These are phyloP conservation scores for Phytophthora lateralis DNA, from an alignment of 352 stramenopile genomes.

Conservation along the genomic window DNA sequence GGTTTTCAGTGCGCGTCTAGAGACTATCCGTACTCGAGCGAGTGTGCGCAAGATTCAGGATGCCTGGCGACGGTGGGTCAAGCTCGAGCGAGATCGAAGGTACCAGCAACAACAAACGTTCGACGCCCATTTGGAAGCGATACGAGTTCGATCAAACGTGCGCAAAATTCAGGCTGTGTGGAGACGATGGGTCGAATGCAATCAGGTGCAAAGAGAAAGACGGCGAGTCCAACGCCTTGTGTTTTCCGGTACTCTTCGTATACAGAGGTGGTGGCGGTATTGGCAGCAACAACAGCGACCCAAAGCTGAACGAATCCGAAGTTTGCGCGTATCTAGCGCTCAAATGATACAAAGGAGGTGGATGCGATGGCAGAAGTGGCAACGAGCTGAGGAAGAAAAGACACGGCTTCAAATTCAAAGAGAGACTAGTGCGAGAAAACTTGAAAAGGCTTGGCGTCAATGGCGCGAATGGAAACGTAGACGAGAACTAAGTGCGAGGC, in stretches of 20 bases:
- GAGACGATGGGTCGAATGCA: constrained; percentile 7
- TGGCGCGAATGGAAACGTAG: constrained; percentile 8
- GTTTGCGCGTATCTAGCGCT: constrained; percentile 20
- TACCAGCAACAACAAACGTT: constrained; percentile 3
- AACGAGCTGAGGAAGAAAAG: constrained; percentile 6
- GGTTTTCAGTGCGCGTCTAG: background rate
- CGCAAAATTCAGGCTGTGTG: constrained; percentile 20
- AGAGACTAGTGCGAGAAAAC: constrained; percentile 16
- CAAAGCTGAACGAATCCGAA: constrained; percentile 16
- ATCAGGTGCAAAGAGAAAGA: constrained; percentile 5
- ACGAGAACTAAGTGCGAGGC: constrained; percentile 12
- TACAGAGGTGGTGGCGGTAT: constrained; percentile 31
- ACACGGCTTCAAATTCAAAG: constrained; percentile 12
- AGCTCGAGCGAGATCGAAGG: background rate
- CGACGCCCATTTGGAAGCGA: constrained; percentile 6
- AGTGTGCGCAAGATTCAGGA: constrained; percentile 11
- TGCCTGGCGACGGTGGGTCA: constrained; percentile 6
- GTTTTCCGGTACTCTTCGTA: constrained; percentile 10
- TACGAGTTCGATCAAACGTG: background rate
- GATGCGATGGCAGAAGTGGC: constrained; percentile 17
- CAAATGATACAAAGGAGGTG: constrained; percentile 27
- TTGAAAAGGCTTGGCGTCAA: constrained; percentile 22
- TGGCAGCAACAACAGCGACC: constrained; percentile 11
- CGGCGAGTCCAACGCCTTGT: constrained; percentile 4
- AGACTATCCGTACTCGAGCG: constrained; percentile 7